Base-by-base conservation (phyloP, 2,329 filamentous ascomycete species). In the Paecilomyces sp. region DNA sequence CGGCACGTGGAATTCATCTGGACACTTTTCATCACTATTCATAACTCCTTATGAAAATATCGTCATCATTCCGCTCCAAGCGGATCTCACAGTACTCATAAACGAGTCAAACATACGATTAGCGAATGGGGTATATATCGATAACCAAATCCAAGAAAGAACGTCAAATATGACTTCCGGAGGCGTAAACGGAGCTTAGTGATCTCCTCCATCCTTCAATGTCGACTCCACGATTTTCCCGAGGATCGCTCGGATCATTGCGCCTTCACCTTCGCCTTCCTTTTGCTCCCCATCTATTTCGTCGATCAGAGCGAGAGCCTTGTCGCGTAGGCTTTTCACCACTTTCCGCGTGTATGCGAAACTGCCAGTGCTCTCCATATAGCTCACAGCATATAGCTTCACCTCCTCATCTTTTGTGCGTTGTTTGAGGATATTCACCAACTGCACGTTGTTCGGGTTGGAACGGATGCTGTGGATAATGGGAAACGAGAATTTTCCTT, bases 401-500 rank as follows among this genome's bases (percentile, higher is more conserved):
- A 97, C 90, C 69, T 93, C 89, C 54, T 90, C 86, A 68, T 97
- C 89, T 22, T 82, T 84, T 0, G 92, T 92, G 77, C 92, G 93
- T 75, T 97, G 92, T 75, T 91, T 91, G 51, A 97, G 81, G 59
- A 97, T 97, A 71, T 94, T 96, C 74, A 97, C 84, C 58, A 99
- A 83, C 69, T 95, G 18, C 85, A 90, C 71, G 58, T 78, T 79
- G 3, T 67, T 67, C 2, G 75, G 75, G 71, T 92, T 85, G 61
- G 88, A 78, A 63, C 74, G 89, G 66, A 97, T 95, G 73, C 89
- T 89, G 78, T 97, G 93, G 68, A 97, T 96, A 68, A 97, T 88
- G 50, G 92, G 92, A 73, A 97, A 97, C 28, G 89, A 93, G 79
- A 97, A 97, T 81, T 97, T 97, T 64, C 93, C 93, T 78, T 97